Evolutionary conservation across 352 stramenopile genomes (phyloP).

Genomic region (Phytophthora litchii): DNA sequence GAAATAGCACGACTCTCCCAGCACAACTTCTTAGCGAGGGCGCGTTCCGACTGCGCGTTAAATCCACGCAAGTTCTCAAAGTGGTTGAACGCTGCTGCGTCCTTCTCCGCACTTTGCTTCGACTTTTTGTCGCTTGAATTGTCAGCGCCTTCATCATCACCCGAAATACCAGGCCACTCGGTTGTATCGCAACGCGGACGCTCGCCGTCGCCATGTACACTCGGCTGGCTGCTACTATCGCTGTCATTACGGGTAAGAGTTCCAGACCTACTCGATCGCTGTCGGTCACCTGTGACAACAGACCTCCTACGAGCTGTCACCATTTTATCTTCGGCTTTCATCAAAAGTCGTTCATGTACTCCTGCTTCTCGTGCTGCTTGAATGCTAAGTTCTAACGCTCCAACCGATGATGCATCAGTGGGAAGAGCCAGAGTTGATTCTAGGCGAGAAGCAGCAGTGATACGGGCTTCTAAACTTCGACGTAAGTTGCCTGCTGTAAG

Average conservation of each 20-base stretch:
- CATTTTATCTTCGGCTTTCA: conserved; percentile 70
- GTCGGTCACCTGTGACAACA: conserved; percentile 24
- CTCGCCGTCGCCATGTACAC: conserved; percentile 14
- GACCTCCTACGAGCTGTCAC: conserved; percentile 31
- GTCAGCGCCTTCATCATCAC: conserved; percentile 38
- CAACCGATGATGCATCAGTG: conserved; percentile 49
- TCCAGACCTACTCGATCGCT: conserved; percentile 32
- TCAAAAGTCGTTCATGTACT: conserved; percentile 61
- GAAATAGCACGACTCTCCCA: conserved; percentile 73
- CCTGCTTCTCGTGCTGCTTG: conserved; percentile 61
- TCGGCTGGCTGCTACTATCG: conserved; percentile 37
- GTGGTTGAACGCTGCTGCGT: conserved; percentile 64
- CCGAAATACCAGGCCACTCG: conserved; percentile 41
- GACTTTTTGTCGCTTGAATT: conserved; percentile 40
- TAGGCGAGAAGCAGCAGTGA: conserved; percentile 51
- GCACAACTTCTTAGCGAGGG: conserved; percentile 54
- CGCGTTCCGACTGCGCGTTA: conserved; percentile 53
- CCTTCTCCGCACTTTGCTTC: conserved; percentile 44
- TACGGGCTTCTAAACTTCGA: conserved; percentile 51
- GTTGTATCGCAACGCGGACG: conserved; percentile 50
- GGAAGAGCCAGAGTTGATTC: conserved; percentile 52
- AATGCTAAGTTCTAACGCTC: conserved; percentile 61
- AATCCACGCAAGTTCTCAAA: conserved; percentile 71
- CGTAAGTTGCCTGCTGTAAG: conserved; percentile 51
- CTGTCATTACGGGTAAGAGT: conserved; percentile 29